Base-by-base conservation (phyloP, 2,329 filamentous ascomycete genomes). In the Chaetothyriales sp. region DNA sequence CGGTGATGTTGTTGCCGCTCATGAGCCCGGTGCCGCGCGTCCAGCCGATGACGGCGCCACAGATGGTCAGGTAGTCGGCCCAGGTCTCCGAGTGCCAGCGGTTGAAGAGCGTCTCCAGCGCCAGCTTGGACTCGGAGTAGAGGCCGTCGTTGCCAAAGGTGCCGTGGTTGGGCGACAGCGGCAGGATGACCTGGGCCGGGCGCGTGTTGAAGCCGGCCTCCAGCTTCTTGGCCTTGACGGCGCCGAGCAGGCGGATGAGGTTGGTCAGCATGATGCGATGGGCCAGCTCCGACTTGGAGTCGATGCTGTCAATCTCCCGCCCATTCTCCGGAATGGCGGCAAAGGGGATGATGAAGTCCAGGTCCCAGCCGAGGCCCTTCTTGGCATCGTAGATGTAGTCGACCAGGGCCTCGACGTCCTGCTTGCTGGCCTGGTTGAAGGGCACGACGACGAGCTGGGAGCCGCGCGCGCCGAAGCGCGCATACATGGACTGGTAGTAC, bases 241-340 rank as follows among this genome's bases (percentile, higher is more conserved):
- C 81, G 62, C 92, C 92, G 51, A 98, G 77, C 55, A 98, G 83
- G 61, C 92, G 88, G 58, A 97, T 75, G 8, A 98, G 77, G 70
- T 98, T 98, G 64, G 92, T 98, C 68, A 98, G 76, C 92, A 98
- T 97, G 74, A 98, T 95, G 59, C 92, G 87, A 69, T 98, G 92
- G 60, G 92, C 92, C 58, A 98, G 82, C 73, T 98, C 92, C 13
- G 92, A 97, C 71, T 92, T 94, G 58, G 89, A 95, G 70, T 98
- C 94, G 58, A 98, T 89, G 66, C 77, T 84, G 66, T 98, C 92
- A 55, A 98, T 97, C 69, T 98, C 89, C 58, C 92, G 89, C 50
- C 94, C 92, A 62, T 95, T 95, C 73, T 97, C 92, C 0, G 94
- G 88, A 59, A 98, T 98, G 63, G 92, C 92, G 56, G 92, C 92